Conservation (phyloP, 2,329 filamentous ascomycete species). For the Paraphaeosphaeria sporulosa region DNA sequence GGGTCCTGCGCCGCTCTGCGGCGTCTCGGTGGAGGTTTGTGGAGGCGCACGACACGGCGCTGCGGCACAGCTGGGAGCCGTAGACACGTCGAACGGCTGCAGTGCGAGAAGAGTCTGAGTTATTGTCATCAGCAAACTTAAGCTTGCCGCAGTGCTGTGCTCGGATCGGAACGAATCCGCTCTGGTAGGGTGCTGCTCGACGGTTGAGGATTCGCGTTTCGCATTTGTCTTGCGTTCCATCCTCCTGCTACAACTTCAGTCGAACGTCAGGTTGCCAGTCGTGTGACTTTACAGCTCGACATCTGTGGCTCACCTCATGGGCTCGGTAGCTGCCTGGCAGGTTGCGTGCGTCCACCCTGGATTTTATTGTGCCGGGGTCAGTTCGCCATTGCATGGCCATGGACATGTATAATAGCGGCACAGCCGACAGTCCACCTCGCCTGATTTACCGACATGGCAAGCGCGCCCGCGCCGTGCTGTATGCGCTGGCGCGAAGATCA, state of each 20-base stretch:
- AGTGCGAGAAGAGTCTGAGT: not conserved
- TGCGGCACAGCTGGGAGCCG: not conserved
- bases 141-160: not conserved
- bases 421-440: not conserved
- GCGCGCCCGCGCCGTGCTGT: constrained; percentile 3
- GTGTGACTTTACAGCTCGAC: not conserved
- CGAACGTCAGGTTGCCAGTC: not conserved
- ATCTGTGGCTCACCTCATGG: not conserved
- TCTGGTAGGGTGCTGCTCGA: not conserved
- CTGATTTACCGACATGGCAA: not conserved
- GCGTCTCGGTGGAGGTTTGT: not conserved
- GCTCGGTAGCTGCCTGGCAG: not conserved
- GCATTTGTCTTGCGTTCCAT: not conserved
- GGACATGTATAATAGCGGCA: not conserved
- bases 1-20: not conserved
- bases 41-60: not conserved
- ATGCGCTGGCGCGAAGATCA: not conserved
- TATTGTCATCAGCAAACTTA: not conserved
- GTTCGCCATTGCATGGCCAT: not conserved
- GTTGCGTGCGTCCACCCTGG: not conserved
- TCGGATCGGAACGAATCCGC: not conserved
- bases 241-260: not conserved
- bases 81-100: not conserved
- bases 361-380: not conserved
- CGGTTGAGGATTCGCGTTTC: not conserved